A percentile compares a stretch with the other conserved stretches of the same genome.
Conservation (phyloP, 495 filamentous ascomycete genomes). For the Aspergillus sclerotiicarbonarius region DNA sequence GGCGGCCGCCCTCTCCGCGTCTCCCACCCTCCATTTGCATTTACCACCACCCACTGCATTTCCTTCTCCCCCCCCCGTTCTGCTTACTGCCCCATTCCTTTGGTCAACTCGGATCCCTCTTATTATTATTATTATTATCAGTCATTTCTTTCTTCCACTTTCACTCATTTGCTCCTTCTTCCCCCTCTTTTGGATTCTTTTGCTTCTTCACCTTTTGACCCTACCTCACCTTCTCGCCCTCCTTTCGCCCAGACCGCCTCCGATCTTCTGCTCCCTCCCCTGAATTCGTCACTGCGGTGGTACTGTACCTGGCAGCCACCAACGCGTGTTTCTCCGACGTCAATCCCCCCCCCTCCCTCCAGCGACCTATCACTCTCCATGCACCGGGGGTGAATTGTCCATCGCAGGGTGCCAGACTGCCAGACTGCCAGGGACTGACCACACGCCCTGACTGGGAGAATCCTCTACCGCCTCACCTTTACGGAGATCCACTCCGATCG, state of each 20-base stretch:
- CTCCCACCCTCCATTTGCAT: neutral
- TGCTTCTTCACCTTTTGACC: constrained; percentile 2
- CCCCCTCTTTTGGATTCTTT: neutral
- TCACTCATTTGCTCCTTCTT: neutral
- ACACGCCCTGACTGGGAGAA: constrained; percentile 11
- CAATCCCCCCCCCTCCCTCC: too few relatives aligned
- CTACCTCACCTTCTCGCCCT: constrained; percentile 11
- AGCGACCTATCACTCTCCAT: constrained; percentile 6
- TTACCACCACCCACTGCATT: neutral
- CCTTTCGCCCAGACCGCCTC: constrained; percentile 5
- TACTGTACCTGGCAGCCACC: constrained; percentile 17
- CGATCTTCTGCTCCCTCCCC: constrained; percentile 2
- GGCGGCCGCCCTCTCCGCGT: neutral
- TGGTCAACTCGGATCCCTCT: neutral
- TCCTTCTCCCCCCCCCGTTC: neutral
- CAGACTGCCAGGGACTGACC: constrained; percentile 14
- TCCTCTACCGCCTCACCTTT: constrained; percentile 6
- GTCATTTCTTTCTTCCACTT: constrained; percentile 3
- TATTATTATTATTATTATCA: neutral
- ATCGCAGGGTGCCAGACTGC: constrained; percentile 7
- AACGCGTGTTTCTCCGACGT: constrained; percentile 24
- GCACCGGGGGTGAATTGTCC: constrained; percentile 8
- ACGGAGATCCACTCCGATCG: constrained; percentile 9
- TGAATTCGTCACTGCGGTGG: constrained; percentile 3
- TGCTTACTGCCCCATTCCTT: neutral